Percentiles rank a stretch among this genome's conserved stretches.
Evolutionary conservation across 768 basidiomycete species (phyloP).

Genomic region (Boletellus sp.): DNA sequence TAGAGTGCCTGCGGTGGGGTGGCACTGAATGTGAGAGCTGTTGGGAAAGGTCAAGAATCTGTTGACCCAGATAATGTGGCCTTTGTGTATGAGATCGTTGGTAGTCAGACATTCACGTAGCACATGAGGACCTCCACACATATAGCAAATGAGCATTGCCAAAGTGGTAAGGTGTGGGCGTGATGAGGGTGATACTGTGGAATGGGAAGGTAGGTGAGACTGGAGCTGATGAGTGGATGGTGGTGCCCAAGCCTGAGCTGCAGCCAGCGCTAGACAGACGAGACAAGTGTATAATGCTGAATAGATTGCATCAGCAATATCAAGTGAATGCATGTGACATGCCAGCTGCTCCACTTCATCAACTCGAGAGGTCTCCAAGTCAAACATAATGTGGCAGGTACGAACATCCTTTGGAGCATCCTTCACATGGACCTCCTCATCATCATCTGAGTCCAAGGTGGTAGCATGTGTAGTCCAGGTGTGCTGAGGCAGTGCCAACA

Average conservation of each 20-base stretch:
- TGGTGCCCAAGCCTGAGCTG: not conserved
- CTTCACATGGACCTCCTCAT: not conserved
- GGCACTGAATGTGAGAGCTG: not conserved
- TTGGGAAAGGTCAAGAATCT: not conserved
- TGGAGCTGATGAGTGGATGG: not conserved
- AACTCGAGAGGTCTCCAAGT: not conserved
- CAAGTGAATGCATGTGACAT: not conserved
- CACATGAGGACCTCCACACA: not conserved
- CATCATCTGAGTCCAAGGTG: not conserved
- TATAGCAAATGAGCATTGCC: not conserved
- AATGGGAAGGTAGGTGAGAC: not conserved
- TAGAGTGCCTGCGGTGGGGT: no score
- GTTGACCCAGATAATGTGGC: not conserved
- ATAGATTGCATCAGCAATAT: not conserved
- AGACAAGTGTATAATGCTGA: not conserved
- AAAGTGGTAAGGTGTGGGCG: not conserved
- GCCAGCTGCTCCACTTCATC: not conserved
- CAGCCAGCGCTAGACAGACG: not conserved
- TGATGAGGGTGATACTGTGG: not conserved
- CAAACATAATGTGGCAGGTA: not conserved
- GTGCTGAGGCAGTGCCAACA: no score
- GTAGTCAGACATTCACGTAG: not conserved
- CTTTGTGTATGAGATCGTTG: not conserved
- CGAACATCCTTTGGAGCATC: not conserved
- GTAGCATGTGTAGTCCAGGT: not conserved